phyloP scores from a whole-genome alignment of 176 grass and related monocot species.

The Eragrostis nindensis region DNA sequence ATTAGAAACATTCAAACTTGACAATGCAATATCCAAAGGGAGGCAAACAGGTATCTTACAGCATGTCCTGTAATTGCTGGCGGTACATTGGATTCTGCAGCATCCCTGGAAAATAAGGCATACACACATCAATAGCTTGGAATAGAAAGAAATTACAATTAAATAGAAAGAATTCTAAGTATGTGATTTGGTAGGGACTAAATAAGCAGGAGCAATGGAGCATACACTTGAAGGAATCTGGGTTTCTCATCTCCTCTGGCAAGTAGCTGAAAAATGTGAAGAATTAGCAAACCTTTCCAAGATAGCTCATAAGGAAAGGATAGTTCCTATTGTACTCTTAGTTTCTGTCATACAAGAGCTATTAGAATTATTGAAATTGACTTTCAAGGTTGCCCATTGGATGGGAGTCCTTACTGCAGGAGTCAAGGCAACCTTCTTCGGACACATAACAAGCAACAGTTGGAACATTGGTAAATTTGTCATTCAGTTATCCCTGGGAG shows the following conservation, averaged over 20 bases:
- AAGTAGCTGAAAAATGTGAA: slow-evolving; percentile 77
- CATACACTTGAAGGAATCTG: slow-evolving; percentile 89
- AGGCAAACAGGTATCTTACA: slow-evolving; percentile 58
- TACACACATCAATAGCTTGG: slow-evolving; percentile 18
- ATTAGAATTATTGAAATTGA: slow-evolving; percentile 30
- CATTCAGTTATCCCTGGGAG: background rate
- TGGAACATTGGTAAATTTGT: background rate
- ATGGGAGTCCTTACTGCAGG: background rate
- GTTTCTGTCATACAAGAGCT: background rate
- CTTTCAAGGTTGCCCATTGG: background rate
- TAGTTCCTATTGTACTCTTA: slow-evolving; percentile 2
- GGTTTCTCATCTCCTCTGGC: slow-evolving; percentile 98
- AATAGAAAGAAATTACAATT: slow-evolving; percentile 35
- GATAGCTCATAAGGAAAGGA: slow-evolving; percentile 23
- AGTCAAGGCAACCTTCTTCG: background rate
- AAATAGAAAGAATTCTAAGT: too few species aligned
- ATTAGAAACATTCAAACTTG: slow-evolving; percentile 24
- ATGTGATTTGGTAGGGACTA: slow-evolving; percentile 15
- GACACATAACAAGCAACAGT: background rate
- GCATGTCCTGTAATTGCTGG: slow-evolving; percentile 95
- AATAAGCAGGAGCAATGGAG: slow-evolving; percentile 47
- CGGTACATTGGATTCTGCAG: slow-evolving; percentile 94
- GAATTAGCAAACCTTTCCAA: slow-evolving; percentile 39
- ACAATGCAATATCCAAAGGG: background rate
- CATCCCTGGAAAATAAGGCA: slow-evolving; percentile 78